phyloP scores from a whole-genome alignment of 176 grass and related monocot species.

The Typha latifolia region DNA sequence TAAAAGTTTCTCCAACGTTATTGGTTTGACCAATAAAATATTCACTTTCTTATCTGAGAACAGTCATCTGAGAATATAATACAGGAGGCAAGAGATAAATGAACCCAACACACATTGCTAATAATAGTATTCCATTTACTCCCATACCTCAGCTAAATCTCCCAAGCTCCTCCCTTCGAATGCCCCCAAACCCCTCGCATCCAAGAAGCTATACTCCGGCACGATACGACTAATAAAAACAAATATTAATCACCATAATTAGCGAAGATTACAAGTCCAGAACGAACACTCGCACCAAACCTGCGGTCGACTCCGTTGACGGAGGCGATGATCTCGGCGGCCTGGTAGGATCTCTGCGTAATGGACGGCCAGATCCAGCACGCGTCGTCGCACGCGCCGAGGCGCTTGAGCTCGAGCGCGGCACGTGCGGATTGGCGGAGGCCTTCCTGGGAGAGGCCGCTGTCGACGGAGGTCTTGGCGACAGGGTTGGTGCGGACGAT shows the following conservation, averaged over 20 bases:
- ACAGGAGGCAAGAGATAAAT: no score
- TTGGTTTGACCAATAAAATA: no score
- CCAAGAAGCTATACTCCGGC: conserved; percentile 94
- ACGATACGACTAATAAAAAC: conserved; percentile 45
- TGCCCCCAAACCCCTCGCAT: conserved; percentile 75
- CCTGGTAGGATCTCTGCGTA: conserved; percentile 87
- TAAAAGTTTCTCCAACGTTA: no score
- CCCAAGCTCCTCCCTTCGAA: conserved; percentile 68
- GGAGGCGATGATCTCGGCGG: conserved; percentile 82
- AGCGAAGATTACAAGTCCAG: not conserved
- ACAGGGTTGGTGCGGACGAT: conserved; percentile 79
- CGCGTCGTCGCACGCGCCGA: conserved; percentile 79
- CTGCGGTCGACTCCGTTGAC: conserved; percentile 58
- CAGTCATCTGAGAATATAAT: no score
- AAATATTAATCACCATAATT: conserved; percentile 3
- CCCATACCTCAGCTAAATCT: conserved; percentile 56
- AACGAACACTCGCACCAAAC: conserved; percentile 12
- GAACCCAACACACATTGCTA: no score
- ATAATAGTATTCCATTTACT: not conserved
- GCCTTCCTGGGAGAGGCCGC: conserved; percentile 61
- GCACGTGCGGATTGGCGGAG: conserved; percentile 57
- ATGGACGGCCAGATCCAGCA: conserved; percentile 98
- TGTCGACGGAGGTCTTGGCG: conserved; percentile 85
- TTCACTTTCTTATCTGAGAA: no score
- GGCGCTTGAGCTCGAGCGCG: conserved; percentile 64